Evolutionary conservation across 2,329 filamentous ascomycete species (phyloP).

Genomic region (Chaetothyriales sp.): DNA sequence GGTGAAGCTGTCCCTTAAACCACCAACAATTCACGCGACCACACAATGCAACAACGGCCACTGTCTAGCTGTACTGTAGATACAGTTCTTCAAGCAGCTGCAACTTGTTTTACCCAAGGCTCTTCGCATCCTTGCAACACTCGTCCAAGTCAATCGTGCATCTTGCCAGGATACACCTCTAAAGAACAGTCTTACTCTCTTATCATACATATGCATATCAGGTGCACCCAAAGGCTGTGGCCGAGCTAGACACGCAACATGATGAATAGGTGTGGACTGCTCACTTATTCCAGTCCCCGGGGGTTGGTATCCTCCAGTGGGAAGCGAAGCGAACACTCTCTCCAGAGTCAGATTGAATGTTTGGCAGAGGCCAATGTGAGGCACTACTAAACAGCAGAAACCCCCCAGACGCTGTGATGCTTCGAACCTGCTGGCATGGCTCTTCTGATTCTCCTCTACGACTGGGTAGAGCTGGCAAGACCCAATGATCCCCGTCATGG

Average conservation of each 20-base stretch:
- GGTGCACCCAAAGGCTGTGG: neutral
- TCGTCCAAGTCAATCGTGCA: no score
- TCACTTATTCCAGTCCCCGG: neutral
- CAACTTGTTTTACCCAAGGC: no score
- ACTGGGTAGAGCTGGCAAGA: conserved; percentile 7
- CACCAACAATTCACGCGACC: neutral
- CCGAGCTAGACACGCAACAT: neutral
- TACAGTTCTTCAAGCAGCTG: neutral
- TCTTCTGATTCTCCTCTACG: neutral
- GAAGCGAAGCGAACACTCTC: neutral
- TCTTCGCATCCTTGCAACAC: no score
- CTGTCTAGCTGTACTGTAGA: neutral
- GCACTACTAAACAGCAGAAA: neutral
- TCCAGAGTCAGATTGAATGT: neutral
- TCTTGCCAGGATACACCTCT: no score
- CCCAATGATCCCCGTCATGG: conserved; percentile 6
- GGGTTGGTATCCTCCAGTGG: neutral
- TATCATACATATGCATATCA: neutral
- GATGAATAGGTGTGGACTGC: neutral
- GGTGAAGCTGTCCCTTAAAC: neutral
- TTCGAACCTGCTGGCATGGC: neutral
- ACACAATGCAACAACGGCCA: neutral
- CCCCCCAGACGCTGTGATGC: neutral
- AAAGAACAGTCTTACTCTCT: no score
- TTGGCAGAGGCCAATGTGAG: neutral